Conservation (phyloP, 1,284 basidiomycete species). For the Austroboletus niveus region DNA sequence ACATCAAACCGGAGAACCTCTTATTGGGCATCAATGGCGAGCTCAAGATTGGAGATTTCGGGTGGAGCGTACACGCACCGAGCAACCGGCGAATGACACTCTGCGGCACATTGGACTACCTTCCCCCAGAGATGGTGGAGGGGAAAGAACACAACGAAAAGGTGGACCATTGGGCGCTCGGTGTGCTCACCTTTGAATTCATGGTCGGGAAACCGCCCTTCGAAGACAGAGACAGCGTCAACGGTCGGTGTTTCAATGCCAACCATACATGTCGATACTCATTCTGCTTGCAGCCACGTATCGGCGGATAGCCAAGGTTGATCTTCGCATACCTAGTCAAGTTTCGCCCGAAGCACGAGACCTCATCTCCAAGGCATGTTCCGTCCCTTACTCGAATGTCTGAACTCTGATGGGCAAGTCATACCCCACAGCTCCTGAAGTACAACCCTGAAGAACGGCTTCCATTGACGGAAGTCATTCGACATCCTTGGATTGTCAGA, state of each 20-base stretch:
- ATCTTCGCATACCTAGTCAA: slow-evolving; percentile 71
- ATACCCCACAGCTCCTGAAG: slow-evolving; percentile 70
- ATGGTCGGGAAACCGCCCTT: slow-evolving; percentile 92
- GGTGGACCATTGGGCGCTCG: slow-evolving; percentile 97
- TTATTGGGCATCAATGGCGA: slow-evolving; percentile 95
- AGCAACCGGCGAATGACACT: slow-evolving; percentile 85
- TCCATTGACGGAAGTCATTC: slow-evolving; percentile 76
- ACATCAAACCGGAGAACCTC: slow-evolving; percentile 99
- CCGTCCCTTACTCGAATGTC: slow-evolving; percentile 16
- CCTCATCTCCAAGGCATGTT: slow-evolving; percentile 55
- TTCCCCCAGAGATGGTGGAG: slow-evolving; percentile 99
- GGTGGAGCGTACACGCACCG: slow-evolving; percentile 98
- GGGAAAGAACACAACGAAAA: slow-evolving; percentile 83
- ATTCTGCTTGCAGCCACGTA: slow-evolving; percentile 67
- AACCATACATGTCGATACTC: neutral
- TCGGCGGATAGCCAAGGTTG: slow-evolving; percentile 79
- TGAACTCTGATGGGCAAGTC: slow-evolving; percentile 27
- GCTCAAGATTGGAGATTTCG: slow-evolving; percentile 98
- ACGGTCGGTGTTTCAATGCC: slow-evolving; percentile 47
- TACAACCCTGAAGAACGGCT: slow-evolving; percentile 85
- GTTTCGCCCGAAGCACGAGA: slow-evolving; percentile 69
- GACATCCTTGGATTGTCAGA: slow-evolving; percentile 92
- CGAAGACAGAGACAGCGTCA: slow-evolving; percentile 79
- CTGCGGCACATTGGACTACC: slow-evolving; percentile 95
- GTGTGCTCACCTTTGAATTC: slow-evolving; percentile 96